Conservation (phyloP, 257 asterid species). For the Solanum corneliomulleri region DNA sequence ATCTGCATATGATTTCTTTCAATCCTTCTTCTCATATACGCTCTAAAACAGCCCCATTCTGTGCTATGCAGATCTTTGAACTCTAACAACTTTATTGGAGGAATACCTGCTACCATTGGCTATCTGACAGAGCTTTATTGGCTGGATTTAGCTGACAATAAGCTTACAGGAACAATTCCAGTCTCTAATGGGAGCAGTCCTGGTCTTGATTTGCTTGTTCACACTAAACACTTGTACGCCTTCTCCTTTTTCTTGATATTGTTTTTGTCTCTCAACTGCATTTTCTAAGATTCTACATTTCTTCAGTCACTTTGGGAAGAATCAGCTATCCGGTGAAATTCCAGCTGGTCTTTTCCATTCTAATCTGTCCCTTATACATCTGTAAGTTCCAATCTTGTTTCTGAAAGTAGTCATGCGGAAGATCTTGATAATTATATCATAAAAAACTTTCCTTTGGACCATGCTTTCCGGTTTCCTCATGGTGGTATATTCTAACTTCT, state of each 20-base stretch:
- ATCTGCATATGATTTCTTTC: background rate
- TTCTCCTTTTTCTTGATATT: background rate
- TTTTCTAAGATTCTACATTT: background rate
- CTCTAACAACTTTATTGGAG: slow-evolving; percentile 53
- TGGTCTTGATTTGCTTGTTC: slow-evolving; percentile 83
- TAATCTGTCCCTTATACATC: slow-evolving; percentile 47
- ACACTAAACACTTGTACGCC: slow-evolving; percentile 68
- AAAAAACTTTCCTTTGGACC: background rate
- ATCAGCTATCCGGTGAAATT: slow-evolving; percentile 60
- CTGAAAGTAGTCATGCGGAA: background rate
- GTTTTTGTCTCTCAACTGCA: background rate
- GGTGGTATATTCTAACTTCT: background rate
- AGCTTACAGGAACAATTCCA: slow-evolving; percentile 64
- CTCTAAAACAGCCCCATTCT: background rate
- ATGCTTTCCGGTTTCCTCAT: background rate
- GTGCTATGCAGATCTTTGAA: slow-evolving; percentile 53
- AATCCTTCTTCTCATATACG: background rate
- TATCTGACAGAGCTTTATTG: slow-evolving; percentile 37
- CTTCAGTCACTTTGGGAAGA: slow-evolving; percentile 76
- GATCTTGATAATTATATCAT: background rate
- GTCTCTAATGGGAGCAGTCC: slow-evolving; percentile 54
- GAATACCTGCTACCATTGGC: slow-evolving; percentile 69
- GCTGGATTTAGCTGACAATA: slow-evolving; percentile 89
- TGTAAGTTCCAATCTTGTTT: slow-evolving; percentile 40
- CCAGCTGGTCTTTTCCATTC: slow-evolving; percentile 60